Evolutionary conservation across 2,329 filamentous ascomycete species (phyloP).

Genomic region (Cucurbitaria berberidis): DNA sequence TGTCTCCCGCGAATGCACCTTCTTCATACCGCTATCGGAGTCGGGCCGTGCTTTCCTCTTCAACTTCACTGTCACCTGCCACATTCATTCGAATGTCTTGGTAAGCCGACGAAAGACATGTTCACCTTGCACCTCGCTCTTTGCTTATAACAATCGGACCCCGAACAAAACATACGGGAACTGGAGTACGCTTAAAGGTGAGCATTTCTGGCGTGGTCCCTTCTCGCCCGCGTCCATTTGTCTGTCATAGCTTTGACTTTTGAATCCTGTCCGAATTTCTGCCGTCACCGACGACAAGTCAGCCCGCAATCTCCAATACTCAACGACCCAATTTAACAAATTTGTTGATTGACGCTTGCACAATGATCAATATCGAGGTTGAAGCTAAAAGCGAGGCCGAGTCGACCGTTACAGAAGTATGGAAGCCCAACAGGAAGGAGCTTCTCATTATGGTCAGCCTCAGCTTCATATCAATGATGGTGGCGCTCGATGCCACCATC

Average conservation of each 20-base stretch:
- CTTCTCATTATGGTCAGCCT: conserved; percentile 37
- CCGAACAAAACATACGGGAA: neutral
- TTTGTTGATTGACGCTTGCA: neutral
- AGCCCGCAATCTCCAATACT: neutral
- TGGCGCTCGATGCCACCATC: conserved; percentile 40
- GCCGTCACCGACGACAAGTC: neutral
- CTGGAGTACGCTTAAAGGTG: neutral
- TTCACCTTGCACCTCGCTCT: neutral
- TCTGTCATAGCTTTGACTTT: neutral
- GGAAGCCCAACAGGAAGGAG: conserved; percentile 23
- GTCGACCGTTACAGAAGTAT: neutral
- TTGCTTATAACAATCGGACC: neutral
- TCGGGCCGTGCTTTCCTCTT: neutral
- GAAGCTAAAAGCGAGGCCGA: conserved; percentile 17
- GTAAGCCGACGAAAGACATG: no score
- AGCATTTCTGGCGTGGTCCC: neutral
- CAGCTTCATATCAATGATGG: conserved; percentile 35
- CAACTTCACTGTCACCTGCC: no score
- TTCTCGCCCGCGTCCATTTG: neutral
- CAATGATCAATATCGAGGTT: conserved; percentile 7
- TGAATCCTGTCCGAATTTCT: neutral
- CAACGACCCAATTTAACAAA: conserved; percentile 6
- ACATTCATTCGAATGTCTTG: no score
- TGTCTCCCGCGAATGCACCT: neutral
- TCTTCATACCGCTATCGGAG: neutral